These are phyloP conservation scores for Alternaria sp. DNA, from an alignment of 2,329 filamentous ascomycete genomes.

Conservation along the genomic window DNA sequence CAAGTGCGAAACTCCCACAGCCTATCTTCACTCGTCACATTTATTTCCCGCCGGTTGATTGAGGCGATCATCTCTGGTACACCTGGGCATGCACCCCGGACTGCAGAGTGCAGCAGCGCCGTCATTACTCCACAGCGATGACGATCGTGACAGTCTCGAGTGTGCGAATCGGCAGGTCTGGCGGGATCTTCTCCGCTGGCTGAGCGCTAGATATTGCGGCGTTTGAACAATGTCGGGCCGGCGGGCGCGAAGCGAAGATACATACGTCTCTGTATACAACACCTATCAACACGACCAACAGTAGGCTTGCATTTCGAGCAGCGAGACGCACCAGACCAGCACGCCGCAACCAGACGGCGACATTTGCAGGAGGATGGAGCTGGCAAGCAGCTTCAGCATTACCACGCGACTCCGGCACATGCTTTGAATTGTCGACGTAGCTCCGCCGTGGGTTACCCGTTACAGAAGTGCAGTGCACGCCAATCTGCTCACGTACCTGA, in stretches of 20 bases:
- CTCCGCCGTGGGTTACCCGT: slow-evolving; percentile 10
- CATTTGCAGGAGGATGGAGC: background rate
- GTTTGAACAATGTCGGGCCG: slow-evolving; percentile 14
- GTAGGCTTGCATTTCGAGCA: background rate
- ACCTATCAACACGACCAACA: background rate
- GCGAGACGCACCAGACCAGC: background rate
- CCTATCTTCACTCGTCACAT: background rate
- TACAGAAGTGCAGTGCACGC: slow-evolving; percentile 4
- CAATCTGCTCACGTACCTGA: slow-evolving; percentile 23
- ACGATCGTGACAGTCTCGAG: slow-evolving; percentile 14
- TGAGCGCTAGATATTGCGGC: slow-evolving; percentile 5
- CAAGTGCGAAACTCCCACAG: slow-evolving; percentile 5
- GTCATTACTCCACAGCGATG: slow-evolving; percentile 26
- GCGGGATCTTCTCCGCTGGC: slow-evolving; percentile 9
- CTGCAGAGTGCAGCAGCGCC: slow-evolving; percentile 21
- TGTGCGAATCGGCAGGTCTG: slow-evolving; percentile 25
- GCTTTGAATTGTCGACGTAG: slow-evolving; percentile 10
- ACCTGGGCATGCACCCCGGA: slow-evolving; percentile 33
- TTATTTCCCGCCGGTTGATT: slow-evolving; percentile 7
- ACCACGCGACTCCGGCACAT: slow-evolving; percentile 9
- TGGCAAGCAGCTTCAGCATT: background rate
- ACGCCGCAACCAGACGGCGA: background rate
- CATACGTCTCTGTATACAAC: background rate
- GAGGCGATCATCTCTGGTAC: slow-evolving; percentile 7
- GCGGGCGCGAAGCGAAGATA: slow-evolving; percentile 3